phyloP scores from a whole-genome alignment of 2,329 filamentous ascomycete genomes.

The Pseudodiploospora longispora region DNA sequence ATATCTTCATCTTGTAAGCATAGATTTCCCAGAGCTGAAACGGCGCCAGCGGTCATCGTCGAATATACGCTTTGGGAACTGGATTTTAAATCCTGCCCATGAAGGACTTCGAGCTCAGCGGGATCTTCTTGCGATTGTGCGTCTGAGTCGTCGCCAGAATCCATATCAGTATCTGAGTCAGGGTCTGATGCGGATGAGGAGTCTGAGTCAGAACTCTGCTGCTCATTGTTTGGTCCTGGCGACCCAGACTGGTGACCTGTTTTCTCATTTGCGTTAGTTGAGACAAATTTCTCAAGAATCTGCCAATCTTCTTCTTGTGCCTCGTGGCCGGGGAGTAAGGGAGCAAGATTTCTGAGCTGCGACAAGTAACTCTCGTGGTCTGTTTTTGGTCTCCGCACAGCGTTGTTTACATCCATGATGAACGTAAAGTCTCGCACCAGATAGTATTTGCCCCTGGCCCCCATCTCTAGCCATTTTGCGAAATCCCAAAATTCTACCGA shows the following conservation, averaged over 20 bases:
- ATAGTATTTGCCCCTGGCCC: background rate
- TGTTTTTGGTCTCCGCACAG: constrained; percentile 14
- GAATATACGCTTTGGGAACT: background rate
- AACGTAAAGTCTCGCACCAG: constrained; percentile 24
- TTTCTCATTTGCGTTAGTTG: background rate
- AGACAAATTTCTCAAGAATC: background rate
- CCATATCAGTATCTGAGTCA: background rate
- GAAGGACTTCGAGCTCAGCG: background rate
- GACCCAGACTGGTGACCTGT: background rate
- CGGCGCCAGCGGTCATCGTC: background rate
- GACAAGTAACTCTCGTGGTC: constrained; percentile 4
- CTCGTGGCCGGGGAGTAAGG: constrained; percentile 8
- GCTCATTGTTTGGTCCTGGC: background rate
- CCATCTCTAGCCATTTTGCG: constrained; percentile 16
- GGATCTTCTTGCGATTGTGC: background rate
- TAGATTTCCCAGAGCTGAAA: background rate
- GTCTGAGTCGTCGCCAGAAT: background rate
- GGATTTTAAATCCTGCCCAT: background rate
- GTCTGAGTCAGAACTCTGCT: background rate
- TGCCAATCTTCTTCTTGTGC: constrained; percentile 9
- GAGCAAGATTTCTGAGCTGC: constrained; percentile 13
- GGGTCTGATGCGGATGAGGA: background rate
- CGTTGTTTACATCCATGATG: constrained; percentile 17
- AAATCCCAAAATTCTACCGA: constrained; percentile 35
- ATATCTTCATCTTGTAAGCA: background rate